Evolutionary conservation across 2,329 filamentous ascomycete species (phyloP), one percentile per base, ranked within the genome.

Genomic region (Penicillium hesseltinei): DNA sequence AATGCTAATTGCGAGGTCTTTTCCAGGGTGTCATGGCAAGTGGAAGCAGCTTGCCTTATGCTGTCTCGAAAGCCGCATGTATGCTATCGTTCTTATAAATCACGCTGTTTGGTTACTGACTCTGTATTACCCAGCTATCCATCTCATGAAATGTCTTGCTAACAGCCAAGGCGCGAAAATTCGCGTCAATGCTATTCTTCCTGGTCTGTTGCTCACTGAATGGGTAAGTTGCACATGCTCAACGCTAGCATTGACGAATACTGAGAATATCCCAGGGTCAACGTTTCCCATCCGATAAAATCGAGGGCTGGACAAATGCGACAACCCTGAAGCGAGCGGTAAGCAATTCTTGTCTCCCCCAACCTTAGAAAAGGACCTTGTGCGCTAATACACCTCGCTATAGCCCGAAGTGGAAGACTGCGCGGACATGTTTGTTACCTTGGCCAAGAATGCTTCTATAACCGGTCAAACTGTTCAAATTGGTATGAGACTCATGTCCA

Each of bases 61-160:
- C 86, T 0, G 87, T 92, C 19, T 89, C 88, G 38, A 94, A 94
- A 71, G 84, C 90, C 0, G 90, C 90, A 11, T 84, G 88, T 75
- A 70, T 47, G 57, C 21, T 43, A 9, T 29, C 57, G 75, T 29
- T 23, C 43, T 17, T 4, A 23, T 23, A 17, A 21, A 38, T 2
- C 33, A 23, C 33, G 25, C 11, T n/a, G 13, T 11, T 45, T 23
- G 27, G 5, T 51, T 23, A 43, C 53, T 62, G 17, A 57, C 40
- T 46, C 27, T 36, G 19, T 10, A 39, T 49, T 38, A 43, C 45
- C 15, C 33, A 77, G 82, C 84, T 57, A 74, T 89, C 52, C 87
- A 89, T 72, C 73, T 89, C 45, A 85, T 86, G 76, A 87, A 86
- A 67, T 84, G 84, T 57, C 73, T 89, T 42, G 87, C 87, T 3